Evolutionary conservation across 2,329 filamentous ascomycete genomes (phyloP).

Genomic region (Epichloe baconii): DNA sequence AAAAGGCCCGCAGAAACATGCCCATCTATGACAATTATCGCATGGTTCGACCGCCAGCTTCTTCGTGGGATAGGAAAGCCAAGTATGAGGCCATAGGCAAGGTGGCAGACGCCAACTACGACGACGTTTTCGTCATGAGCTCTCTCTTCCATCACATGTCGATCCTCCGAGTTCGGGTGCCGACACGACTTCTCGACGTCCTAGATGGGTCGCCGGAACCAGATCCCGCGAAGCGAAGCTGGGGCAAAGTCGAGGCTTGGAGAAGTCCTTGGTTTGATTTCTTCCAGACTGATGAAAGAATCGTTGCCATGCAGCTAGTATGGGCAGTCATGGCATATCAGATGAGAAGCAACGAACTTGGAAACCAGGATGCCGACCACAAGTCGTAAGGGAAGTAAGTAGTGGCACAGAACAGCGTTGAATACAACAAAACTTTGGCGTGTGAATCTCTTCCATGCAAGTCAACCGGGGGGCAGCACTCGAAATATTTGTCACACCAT

Average conservation of each 20-base stretch:
- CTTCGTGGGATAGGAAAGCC: conserved; percentile 48
- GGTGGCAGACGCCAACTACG: conserved; percentile 31
- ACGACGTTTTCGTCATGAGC: conserved; percentile 50
- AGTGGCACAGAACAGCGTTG: background rate
- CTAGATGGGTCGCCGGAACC: conserved; percentile 32
- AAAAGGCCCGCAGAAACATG: conserved; percentile 42
- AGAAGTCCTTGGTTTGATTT: conserved; percentile 50
- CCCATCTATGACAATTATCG: conserved; percentile 51
- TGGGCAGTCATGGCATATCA: conserved; percentile 49
- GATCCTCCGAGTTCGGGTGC: conserved; percentile 45
- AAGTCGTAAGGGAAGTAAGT: background rate
- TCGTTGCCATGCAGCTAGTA: conserved; percentile 42
- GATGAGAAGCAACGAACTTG: conserved; percentile 32
- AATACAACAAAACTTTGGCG: background rate
- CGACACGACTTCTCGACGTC: conserved; percentile 36
- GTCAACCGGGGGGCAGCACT: no score
- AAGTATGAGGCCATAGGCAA: conserved; percentile 45
- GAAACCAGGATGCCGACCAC: background rate
- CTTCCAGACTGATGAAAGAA: conserved; percentile 38
- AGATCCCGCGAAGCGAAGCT: conserved; percentile 25
- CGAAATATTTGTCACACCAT: no score
- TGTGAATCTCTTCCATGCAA: background rate
- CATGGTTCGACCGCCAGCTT: conserved; percentile 43
- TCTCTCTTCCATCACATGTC: conserved; percentile 49
- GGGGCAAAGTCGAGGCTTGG: conserved; percentile 41